Conservation (phyloP, 257 asterid species). For the Lithospermum erythrorhizon region DNA sequence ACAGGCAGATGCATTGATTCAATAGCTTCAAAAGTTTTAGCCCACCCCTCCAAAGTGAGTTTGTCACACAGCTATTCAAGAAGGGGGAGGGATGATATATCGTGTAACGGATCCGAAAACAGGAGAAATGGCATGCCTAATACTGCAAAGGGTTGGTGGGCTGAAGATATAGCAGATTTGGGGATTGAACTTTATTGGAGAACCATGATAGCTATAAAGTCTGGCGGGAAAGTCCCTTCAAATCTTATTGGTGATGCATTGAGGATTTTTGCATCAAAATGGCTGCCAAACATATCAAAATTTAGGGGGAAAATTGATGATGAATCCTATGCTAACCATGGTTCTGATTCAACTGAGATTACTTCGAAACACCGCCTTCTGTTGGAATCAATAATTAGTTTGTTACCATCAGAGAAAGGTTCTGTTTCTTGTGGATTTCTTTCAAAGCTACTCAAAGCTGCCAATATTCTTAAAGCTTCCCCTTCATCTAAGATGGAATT, state of each 20-base stretch:
- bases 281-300: constrained; percentile 56
- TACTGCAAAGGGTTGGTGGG: constrained; percentile 65
- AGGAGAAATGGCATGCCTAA: constrained; percentile 22
- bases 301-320: constrained; percentile 17
- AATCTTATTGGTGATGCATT: constrained; percentile 64
- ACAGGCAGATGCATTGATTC: constrained; percentile 62
- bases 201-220: constrained; percentile 65
- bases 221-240: constrained; percentile 55
- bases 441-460: constrained; percentile 68
- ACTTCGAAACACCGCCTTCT: constrained; percentile 47
- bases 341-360: constrained; percentile 21
- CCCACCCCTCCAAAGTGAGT: constrained; percentile 54
- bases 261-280: constrained; percentile 53
- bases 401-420: constrained; percentile 62
- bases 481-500: constrained; percentile 58
- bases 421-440: constrained; percentile 72
- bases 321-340: constrained; percentile 10
- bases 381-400: constrained; percentile 70
- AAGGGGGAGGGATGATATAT: constrained; percentile 40
- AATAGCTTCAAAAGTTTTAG: constrained; percentile 45
- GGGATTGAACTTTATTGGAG: constrained; percentile 88
- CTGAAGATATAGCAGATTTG: constrained; percentile 69
- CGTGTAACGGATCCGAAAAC: constrained; percentile 55
- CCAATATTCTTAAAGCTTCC: constrained; percentile 54
- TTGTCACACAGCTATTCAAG: constrained; percentile 52